A percentile compares a stretch with the other conserved stretches of the same genome.
phyloP scores from a whole-genome alignment of 257 asterid species.

The Ocimum tenuiflorum region DNA sequence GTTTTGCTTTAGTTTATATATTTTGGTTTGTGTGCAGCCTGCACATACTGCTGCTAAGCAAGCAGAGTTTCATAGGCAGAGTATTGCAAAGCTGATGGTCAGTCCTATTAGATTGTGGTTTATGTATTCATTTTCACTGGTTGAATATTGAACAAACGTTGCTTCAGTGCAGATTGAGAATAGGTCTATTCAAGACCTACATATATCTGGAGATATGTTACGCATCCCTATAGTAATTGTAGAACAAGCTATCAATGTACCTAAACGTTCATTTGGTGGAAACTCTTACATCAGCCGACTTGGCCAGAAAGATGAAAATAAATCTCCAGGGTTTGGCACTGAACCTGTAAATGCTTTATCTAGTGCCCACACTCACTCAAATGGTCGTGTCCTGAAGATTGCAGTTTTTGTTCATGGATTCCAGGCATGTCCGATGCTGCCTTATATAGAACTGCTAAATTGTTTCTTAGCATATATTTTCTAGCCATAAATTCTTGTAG shows the following conservation, averaged over 20 bases:
- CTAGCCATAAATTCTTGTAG: not conserved
- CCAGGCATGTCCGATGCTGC: constrained; percentile 47
- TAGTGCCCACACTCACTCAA: constrained; percentile 34
- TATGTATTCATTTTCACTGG: not conserved
- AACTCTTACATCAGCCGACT: constrained; percentile 40
- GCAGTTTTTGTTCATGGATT: constrained; percentile 81
- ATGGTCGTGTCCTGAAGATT: constrained; percentile 57
- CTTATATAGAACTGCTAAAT: not conserved
- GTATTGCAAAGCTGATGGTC: constrained; percentile 80
- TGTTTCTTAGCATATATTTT: not conserved
- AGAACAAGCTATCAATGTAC: constrained; percentile 60
- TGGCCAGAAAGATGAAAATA: constrained; percentile 33
- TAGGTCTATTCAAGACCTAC: constrained; percentile 72
- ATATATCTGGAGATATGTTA: constrained; percentile 69
- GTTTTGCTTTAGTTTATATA: constrained; percentile 5
- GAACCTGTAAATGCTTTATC: constrained; percentile 28
- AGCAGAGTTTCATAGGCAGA: constrained; percentile 68
- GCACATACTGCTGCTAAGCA: constrained; percentile 62
- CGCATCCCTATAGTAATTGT: constrained; percentile 63
- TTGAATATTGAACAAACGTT: constrained; percentile 21
- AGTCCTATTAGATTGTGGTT: constrained; percentile 21
- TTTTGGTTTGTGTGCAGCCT: constrained; percentile 46
- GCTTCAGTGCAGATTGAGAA: constrained; percentile 52
- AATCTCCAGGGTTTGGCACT: constrained; percentile 23
- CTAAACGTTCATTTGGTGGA: constrained; percentile 49